Conservation (phyloP, 768 basidiomycete genomes). For the Gyrodon lividus region DNA sequence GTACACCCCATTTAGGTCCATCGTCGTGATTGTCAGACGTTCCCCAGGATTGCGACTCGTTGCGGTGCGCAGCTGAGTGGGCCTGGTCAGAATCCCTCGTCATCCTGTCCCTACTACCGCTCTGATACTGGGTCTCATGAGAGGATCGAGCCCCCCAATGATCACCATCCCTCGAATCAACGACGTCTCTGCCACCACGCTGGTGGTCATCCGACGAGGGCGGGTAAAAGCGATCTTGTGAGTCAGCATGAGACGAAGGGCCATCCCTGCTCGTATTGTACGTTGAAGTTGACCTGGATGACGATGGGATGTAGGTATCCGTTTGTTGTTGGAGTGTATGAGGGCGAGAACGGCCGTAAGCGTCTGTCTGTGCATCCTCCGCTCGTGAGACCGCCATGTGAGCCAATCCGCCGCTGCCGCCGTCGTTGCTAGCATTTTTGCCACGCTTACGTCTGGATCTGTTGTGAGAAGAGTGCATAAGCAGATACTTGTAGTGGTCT, state of each 20-base stretch:
- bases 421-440: conserved; percentile 51
- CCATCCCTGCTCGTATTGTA: conserved; percentile 52
- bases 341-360: conserved; percentile 53
- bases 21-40: conserved; percentile 43
- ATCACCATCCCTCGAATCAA: conserved; percentile 44
- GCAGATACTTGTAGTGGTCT: conserved; percentile 19
- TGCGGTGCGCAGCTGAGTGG: conserved; percentile 44
- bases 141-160: conserved; percentile 43
- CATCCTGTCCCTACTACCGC: conserved; percentile 46
- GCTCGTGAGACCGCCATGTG: conserved; percentile 43
- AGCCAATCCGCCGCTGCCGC: conserved; percentile 36
- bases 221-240: conserved; percentile 42
- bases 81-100: conserved; percentile 45
- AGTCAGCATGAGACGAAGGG: conserved; percentile 46
- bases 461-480: conserved; percentile 39
- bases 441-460: conserved; percentile 52
- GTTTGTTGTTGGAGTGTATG: conserved; percentile 38
- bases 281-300: conserved; percentile 42
- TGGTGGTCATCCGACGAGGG: conserved; percentile 49
- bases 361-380: conserved; percentile 52
- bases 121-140: conserved; percentile 41
- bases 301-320: conserved; percentile 47
- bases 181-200: conserved; percentile 46
- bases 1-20: conserved; percentile 41
- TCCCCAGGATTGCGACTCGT: conserved; percentile 44